Conservation (phyloP, 495 filamentous ascomycete genomes). For the Tuber indicum region DNA sequence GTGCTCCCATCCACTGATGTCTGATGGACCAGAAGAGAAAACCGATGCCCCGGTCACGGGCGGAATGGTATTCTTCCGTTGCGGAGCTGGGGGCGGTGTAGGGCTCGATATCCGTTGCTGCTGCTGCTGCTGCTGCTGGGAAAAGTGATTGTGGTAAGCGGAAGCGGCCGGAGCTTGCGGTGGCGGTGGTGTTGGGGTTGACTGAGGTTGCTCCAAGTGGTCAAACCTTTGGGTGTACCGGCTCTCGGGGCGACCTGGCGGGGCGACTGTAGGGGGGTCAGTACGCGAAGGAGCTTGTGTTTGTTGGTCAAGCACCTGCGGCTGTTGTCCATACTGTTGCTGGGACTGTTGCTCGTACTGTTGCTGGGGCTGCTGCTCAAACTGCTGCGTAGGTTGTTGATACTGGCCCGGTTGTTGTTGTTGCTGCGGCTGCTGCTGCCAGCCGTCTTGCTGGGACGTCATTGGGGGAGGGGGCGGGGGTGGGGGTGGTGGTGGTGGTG, state of each 20-base stretch:
- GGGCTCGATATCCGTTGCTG: conserved; percentile 6
- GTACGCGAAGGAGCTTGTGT: neutral
- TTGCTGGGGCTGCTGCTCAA: conserved; percentile 14
- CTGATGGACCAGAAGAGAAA: conserved; percentile 6
- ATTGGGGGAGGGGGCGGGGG: neutral
- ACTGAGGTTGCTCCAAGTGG: conserved; percentile 16
- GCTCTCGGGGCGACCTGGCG: neutral
- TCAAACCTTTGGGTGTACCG: conserved; percentile 5
- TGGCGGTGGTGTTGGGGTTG: conserved; percentile 16
- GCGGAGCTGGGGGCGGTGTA: conserved; percentile 5
- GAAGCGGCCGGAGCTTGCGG: conserved; percentile 8
- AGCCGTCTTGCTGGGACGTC: conserved; percentile 16
- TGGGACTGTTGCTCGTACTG: conserved; percentile 13
- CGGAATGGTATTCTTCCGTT: conserved; percentile 8
- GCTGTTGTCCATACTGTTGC: neutral
- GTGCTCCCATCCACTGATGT: conserved; percentile 18
- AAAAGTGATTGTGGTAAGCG: conserved; percentile 25
- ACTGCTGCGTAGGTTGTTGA: conserved; percentile 13
- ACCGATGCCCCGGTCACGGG: neutral
- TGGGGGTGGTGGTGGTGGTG: conserved; percentile 8
- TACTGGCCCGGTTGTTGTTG: conserved; percentile 15
- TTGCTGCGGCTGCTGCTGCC: conserved; percentile 18
- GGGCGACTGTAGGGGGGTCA: neutral
- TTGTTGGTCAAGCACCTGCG: neutral
- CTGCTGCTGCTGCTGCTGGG: conserved; percentile 22